Percentiles rank a stretch among this genome's conserved stretches.
phyloP scores from a whole-genome alignment of 805 yeast species.

The Metschnikowia kunwiensis region DNA sequence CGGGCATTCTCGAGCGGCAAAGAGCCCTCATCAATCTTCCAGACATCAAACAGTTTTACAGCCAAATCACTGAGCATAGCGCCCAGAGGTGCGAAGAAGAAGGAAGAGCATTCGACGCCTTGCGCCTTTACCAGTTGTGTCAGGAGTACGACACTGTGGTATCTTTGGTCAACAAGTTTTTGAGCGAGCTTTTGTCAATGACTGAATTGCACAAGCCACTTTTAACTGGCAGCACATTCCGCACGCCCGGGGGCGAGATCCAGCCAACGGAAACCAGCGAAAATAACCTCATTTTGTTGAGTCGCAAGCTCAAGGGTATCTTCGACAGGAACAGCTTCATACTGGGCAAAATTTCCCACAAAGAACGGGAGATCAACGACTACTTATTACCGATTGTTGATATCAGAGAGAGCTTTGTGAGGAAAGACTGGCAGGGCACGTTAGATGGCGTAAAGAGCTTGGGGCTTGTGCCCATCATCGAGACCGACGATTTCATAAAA shows the following conservation, averaged over 20 bases:
- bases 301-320: slow-evolving; percentile 42
- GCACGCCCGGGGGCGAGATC: slow-evolving; percentile 36
- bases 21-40: slow-evolving; percentile 59
- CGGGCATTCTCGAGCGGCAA: slow-evolving; percentile 83
- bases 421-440: slow-evolving; percentile 56
- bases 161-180: slow-evolving; percentile 63
- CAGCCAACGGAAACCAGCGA: slow-evolving; percentile 38
- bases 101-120: slow-evolving; percentile 82
- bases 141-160: slow-evolving; percentile 85
- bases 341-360: slow-evolving; percentile 49
- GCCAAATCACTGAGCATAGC: slow-evolving; percentile 75
- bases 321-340: slow-evolving; percentile 59
- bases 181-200: slow-evolving; percentile 74
- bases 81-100: slow-evolving; percentile 88
- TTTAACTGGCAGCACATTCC: slow-evolving; percentile 35
- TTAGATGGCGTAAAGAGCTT: slow-evolving; percentile 54
- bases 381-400: slow-evolving; percentile 63
- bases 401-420: slow-evolving; percentile 58
- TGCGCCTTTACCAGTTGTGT: slow-evolving; percentile 79
- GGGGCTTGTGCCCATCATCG: slow-evolving; percentile 60
- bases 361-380: slow-evolving; percentile 62
- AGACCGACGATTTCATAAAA: slow-evolving; percentile 48
- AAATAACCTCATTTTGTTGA: slow-evolving; percentile 46
- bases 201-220: slow-evolving; percentile 65
- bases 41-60: slow-evolving; percentile 58